Base-by-base conservation (phyloP, 148 eudicot genomes). In the Vaccinium macrocarpon region DNA sequence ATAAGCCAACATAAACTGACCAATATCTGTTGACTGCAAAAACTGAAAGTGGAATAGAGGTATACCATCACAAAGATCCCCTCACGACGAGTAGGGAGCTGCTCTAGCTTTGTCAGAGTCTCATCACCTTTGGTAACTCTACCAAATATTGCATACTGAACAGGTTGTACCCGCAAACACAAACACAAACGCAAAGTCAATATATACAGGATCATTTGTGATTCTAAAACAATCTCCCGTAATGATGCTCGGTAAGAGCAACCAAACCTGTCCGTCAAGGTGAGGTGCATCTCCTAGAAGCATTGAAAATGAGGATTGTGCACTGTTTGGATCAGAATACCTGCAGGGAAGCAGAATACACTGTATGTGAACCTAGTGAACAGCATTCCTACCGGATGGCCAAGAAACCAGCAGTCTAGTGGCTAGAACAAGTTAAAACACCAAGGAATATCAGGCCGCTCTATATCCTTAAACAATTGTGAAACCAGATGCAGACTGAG, bases 211-310 rank as follows among this genome's bases (percentile, higher is more conserved):
- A 16, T 32, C 56, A 86, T 38, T 21, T 55, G 76, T 32, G 55
- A 64, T 70, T 52, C 70, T 25, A 50, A 80, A 81, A 83, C 27
- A 6, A 32, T 46, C 15, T 23, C 49, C 71, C 16, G 13, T 11
- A 73, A 38, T 49, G 38, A 48, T 59, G 12, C 15, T 48, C 32
- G 42, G 56, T 18, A 81, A 81, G 29, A 11, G 23, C 23, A 32
- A 85, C 82, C 90, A 85, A 87, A 94, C 99, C 90, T 92, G 84
- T 82, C 90, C 92, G 90, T 97, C 97, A 87, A 95, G 97, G 86
- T 97, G 99, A 86, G 98, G 98, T 35, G 99, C 98, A 88, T 97
- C 90, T 82, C 98, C 98, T 52, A 97, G 97, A 86, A 97, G 99
- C 64, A 97, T 93, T 49, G 97, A 97, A 82, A 96, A 96, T 73